Conservation (phyloP, 2,329 filamentous ascomycete genomes). For the Akanthomyces lecanii region DNA sequence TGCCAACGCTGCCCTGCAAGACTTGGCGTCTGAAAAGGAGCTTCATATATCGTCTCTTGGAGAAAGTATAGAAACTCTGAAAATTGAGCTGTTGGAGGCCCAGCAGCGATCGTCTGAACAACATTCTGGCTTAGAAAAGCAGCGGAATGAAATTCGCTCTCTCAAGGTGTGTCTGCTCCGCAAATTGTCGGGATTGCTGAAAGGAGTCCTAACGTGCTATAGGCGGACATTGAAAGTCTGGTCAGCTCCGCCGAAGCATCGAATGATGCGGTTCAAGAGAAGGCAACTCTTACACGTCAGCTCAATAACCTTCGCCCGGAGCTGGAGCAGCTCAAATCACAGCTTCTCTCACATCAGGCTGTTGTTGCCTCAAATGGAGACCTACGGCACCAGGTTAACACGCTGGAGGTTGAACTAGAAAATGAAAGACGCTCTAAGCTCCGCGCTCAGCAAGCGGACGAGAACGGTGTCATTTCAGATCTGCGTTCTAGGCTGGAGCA, state of each 20-base stretch:
- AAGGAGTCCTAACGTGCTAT: conserved; percentile 12
- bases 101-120: conserved; percentile 41
- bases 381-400: conserved; percentile 71
- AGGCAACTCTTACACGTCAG: conserved; percentile 49
- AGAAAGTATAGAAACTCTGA: conserved; percentile 21
- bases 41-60: background rate
- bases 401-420: conserved; percentile 75
- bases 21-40: background rate
- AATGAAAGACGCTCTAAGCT: conserved; percentile 57
- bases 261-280: conserved; percentile 61
- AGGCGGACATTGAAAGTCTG: conserved; percentile 70
- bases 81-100: conserved; percentile 39
- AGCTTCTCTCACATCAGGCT: conserved; percentile 58
- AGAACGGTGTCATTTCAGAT: conserved; percentile 30
- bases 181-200: no score
- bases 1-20: conserved; percentile 55
- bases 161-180: conserved; percentile 39
- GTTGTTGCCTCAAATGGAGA: conserved; percentile 74
- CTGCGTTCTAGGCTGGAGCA: conserved; percentile 34
- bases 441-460: conserved; percentile 27
- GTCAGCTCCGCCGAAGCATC: conserved; percentile 65
- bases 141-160: conserved; percentile 44
- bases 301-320: conserved; percentile 51
- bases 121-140: conserved; percentile 45
- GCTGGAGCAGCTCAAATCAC: conserved; percentile 51